These are phyloP conservation scores for Mycotypha africana DNA, from an alignment of 371 early-diverging fungal genomes.

Conservation along the genomic window DNA sequence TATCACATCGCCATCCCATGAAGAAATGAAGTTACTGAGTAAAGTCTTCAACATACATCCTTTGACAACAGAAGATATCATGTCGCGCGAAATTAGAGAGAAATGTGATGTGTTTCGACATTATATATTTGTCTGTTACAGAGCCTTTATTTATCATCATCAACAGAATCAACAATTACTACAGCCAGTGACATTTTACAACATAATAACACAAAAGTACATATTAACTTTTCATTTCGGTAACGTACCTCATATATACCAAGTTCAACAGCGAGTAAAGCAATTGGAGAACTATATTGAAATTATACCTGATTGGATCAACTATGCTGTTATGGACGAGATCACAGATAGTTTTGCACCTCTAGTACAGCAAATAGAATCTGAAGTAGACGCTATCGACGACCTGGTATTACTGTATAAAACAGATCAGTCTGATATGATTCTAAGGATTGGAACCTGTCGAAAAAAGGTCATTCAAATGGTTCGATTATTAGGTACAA, in stretches of 20 bases:
- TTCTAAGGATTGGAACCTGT: conserved; percentile 77
- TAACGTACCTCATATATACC: conserved; percentile 30
- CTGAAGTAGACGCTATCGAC: conserved; percentile 85
- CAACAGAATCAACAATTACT: conserved; percentile 40
- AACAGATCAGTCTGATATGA: conserved; percentile 81
- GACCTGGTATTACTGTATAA: conserved; percentile 85
- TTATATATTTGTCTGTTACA: conserved; percentile 86
- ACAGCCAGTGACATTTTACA: conserved; percentile 35
- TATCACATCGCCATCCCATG: conserved; percentile 69
- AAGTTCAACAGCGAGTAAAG: conserved; percentile 29
- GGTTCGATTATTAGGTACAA: conserved; percentile 63
- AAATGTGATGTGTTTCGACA: conserved; percentile 86
- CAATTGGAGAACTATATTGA: not conserved
- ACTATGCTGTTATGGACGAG: conserved; percentile 80
- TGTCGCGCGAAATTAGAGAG: conserved; percentile 82
- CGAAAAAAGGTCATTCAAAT: conserved; percentile 73
- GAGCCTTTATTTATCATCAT: conserved; percentile 59
- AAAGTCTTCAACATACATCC: conserved; percentile 80
- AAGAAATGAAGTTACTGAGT: conserved; percentile 72
- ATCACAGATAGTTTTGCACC: conserved; percentile 81
- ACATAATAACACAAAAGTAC: conserved; percentile 64
- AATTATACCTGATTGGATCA: conserved; percentile 67
- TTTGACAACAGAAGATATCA: conserved; percentile 87
- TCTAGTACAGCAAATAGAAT: conserved; percentile 65
- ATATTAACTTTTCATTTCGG: conserved; percentile 76